Base-by-base conservation (phyloP, 106 monocot species). In the Allium sativum region DNA sequence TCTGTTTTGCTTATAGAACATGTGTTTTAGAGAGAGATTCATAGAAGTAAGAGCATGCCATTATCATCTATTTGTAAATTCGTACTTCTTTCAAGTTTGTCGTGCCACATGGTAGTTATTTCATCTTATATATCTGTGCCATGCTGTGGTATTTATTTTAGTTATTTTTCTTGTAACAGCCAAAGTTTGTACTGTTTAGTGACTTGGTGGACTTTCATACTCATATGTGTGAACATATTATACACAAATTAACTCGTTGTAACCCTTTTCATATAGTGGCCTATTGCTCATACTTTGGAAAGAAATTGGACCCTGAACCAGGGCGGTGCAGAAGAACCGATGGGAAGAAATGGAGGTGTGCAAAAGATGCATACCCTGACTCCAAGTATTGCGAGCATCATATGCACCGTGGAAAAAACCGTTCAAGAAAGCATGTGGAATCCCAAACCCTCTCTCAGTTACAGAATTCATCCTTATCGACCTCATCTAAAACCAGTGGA, bases 371-470 rank as follows among this genome's bases (percentile, higher is more conserved):
- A 0, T 62, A 61, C 44, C 61, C 61, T 7, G 61, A 70, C 21
- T 70, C 70, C 0, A 70, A 70, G 53, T 70, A 70, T 44, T 70
- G 70, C 20, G 70, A 70, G 61, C 47, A 45, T 19, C 70, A 70
- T 53, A 70, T 70, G 70, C 70, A 70, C 41, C 48, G 70, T 59
- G 70, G 70, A 10, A 85, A 85, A 65, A 89, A 82, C 74, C 85
- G 93, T 93, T 89, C 93, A 93, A 93, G 93, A 93, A 93, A 93
- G 93, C 93, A 80, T 86, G 93, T 86, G 89, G 93, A 93, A 93
- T 82, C 81, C 21, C 83, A 78, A 64, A 68, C 72, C 43, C 69
- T 72, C 63, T 58, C 74, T 57, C 81, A 76, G 69, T 73, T 76
- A 7, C 79, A 72, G 68, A 56, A 75, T 6, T 57, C 81, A 17